phyloP scores from a whole-genome alignment of 2,329 filamentous ascomycete species.

The Neofusicoccum sp. region DNA sequence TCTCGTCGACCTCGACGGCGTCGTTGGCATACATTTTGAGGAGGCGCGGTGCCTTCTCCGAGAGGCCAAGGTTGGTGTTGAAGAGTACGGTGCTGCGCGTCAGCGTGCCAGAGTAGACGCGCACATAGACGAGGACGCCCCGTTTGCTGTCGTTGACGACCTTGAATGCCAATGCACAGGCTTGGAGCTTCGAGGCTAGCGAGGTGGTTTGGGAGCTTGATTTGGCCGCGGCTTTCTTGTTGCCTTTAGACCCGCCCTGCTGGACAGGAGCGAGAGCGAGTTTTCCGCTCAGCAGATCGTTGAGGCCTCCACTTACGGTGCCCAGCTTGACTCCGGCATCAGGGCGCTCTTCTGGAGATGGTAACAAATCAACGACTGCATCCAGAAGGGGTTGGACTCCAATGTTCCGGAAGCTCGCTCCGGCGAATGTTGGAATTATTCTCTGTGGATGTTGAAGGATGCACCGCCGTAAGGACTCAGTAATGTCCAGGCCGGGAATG shows the following conservation, averaged over 20 bases:
- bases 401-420: conserved; percentile 90
- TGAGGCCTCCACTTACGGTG: conserved; percentile 53
- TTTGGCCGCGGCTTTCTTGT: conserved; percentile 16
- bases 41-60: conserved; percentile 76
- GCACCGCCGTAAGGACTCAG: conserved; percentile 69
- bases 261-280: conserved; percentile 23
- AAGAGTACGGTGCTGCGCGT: conserved; percentile 72
- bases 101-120: conserved; percentile 83
- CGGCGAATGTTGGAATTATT: conserved; percentile 85
- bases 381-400: conserved; percentile 91
- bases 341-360: conserved; percentile 75
- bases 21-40: conserved; percentile 88
- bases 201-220: conserved; percentile 24
- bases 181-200: conserved; percentile 61
- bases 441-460: conserved; percentile 66
- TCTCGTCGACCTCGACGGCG: conserved; percentile 76
- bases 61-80: conserved; percentile 80
- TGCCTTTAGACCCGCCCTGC: conserved; percentile 15
- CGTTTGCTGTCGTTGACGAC: conserved; percentile 84
- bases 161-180: conserved; percentile 79
- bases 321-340: conserved; percentile 74
- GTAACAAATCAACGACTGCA: conserved; percentile 82
- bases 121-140: conserved; percentile 85
- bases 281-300: conserved; percentile 42
- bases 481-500: conserved; percentile 65